Percentiles rank a stretch among this genome's conserved stretches.
phyloP scores from a whole-genome alignment of 2,329 filamentous ascomycete genomes.

The Fusarium sp. region DNA sequence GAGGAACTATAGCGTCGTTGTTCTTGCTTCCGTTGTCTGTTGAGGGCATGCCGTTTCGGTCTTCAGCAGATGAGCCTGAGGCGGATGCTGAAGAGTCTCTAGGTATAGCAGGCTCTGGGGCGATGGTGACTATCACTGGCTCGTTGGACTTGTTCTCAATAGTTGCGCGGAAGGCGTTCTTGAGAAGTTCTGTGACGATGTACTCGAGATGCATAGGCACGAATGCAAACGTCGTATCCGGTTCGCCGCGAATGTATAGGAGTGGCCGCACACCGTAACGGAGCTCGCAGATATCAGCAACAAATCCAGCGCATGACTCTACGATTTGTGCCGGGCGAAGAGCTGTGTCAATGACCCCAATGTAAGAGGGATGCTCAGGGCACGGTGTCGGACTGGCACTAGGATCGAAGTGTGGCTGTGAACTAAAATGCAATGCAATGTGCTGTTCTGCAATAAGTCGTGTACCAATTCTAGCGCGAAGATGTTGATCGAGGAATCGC shows the following conservation, averaged over 20 bases:
- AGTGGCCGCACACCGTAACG: conserved; percentile 90
- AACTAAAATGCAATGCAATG: conserved; percentile 83
- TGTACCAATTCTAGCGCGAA: conserved; percentile 93
- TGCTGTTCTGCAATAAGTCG: conserved; percentile 96
- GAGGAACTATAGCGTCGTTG: conserved; percentile 63
- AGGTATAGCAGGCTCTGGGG: conserved; percentile 68
- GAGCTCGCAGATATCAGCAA: conserved; percentile 95
- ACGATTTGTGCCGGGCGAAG: conserved; percentile 85
- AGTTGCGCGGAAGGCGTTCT: conserved; percentile 95
- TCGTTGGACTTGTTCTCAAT: conserved; percentile 86
- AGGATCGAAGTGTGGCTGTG: conserved; percentile 75
- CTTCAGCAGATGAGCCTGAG: conserved; percentile 43
- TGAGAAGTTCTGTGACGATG: conserved; percentile 94
- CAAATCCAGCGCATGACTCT: conserved; percentile 86
- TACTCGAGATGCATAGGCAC: conserved; percentile 97
- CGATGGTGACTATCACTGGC: conserved; percentile 92
- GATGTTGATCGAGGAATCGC: conserved; percentile 89
- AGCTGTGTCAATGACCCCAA: conserved; percentile 94
- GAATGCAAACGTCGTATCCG: conserved; percentile 89
- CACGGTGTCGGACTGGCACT: conserved; percentile 62
- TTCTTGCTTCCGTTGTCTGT: conserved; percentile 54
- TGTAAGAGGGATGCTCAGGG: conserved; percentile 73
- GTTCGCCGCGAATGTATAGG: conserved; percentile 84
- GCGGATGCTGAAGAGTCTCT: conserved; percentile 41
- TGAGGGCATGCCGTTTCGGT: conserved; percentile 4